These are phyloP conservation scores for Sideroxylon spinosum DNA, from an alignment of 179 eudicot species.

Conservation along the genomic window DNA sequence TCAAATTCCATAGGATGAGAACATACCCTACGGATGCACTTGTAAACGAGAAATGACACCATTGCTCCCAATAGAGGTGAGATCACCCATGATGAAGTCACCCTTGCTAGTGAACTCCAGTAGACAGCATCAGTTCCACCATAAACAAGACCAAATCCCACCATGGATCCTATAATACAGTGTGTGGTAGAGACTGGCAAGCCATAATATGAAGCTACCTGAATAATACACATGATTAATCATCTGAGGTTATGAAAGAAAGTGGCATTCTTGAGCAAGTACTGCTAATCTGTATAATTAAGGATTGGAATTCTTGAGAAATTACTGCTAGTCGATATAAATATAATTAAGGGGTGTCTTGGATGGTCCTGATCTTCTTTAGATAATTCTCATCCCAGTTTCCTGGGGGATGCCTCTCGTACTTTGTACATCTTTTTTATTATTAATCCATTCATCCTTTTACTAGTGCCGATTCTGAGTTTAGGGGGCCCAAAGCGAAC, in stretches of 20 bases:
- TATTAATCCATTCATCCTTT: too few relatives aligned
- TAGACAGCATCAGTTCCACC: conserved; percentile 94
- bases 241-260: neutral
- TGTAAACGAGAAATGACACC: conserved; percentile 86
- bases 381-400: too few relatives aligned
- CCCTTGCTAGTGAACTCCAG: conserved; percentile 96
- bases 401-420: too few relatives aligned
- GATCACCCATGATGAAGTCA: conserved; percentile 88
- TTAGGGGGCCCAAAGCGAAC: too few relatives aligned
- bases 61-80: conserved; percentile 83
- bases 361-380: too few relatives aligned
- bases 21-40: conserved; percentile 96
- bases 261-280: too few relatives aligned
- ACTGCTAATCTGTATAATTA: too few relatives aligned
- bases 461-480: too few relatives aligned
- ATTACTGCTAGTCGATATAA: too few relatives aligned
- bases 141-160: conserved; percentile 92
- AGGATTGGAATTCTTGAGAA: too few relatives aligned
- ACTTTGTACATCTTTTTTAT: too few relatives aligned
- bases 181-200: conserved; percentile 99
- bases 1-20: neutral
- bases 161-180: conserved; percentile 97
- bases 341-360: too few relatives aligned
- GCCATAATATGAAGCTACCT: conserved; percentile 93
- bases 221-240: conserved; percentile 12